Percentiles rank a stretch among this genome's conserved stretches.
These are phyloP conservation scores for Leucaena leucocephala DNA, from an alignment of 306 rosid species.

Conservation along the genomic window DNA sequence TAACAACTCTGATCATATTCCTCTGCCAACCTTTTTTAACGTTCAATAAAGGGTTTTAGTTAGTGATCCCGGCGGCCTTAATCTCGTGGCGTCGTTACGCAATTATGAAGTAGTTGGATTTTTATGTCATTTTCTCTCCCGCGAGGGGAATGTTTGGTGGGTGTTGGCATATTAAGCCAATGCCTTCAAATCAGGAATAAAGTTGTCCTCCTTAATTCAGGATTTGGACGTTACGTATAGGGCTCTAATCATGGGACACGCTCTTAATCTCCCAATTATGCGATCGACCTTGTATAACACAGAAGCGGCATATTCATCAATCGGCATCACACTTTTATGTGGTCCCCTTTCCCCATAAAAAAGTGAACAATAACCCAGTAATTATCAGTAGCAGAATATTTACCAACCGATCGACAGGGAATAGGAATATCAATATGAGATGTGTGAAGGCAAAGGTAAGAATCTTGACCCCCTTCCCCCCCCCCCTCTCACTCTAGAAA, in stretches of 20 bases:
- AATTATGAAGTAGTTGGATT: slow-evolving; percentile 32
- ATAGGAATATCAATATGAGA: slow-evolving; percentile 9
- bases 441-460: slow-evolving; percentile 23
- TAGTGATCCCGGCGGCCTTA: background rate
- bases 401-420: slow-evolving; percentile 21
- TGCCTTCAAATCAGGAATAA: slow-evolving; percentile 13
- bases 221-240: background rate
- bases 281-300: background rate
- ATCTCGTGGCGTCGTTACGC: slow-evolving; percentile 24
- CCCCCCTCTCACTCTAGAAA: background rate
- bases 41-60: slow-evolving; percentile 11
- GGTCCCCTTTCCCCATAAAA: background rate
- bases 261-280: slow-evolving; percentile 24
- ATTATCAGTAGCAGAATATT: slow-evolving; percentile 7
- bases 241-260: slow-evolving; percentile 17
- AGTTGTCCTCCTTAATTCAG: slow-evolving; percentile 4
- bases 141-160: slow-evolving; percentile 20
- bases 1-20: background rate
- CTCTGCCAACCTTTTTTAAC: no score
- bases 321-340: slow-evolving; percentile 6
- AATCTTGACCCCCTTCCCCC: background rate
- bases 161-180: background rate
- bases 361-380: background rate
- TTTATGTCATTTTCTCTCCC: slow-evolving; percentile 5
- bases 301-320: background rate